Evolutionary conservation across 176 grass and related monocot species (phyloP).

Genomic region (Oryza glaberrima): DNA sequence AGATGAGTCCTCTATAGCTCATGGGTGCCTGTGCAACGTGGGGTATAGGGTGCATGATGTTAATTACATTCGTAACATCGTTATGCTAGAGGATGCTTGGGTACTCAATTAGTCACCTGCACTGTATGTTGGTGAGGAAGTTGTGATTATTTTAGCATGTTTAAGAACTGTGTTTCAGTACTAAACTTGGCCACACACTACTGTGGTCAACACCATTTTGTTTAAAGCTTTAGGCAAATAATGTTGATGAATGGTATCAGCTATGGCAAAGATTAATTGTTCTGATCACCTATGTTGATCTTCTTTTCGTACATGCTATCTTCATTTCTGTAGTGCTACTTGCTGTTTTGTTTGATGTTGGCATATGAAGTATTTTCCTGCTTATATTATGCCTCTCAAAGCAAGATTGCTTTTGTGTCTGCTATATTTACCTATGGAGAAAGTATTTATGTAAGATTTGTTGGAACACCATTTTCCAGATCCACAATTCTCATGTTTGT

Average conservation of each 20-base stretch:
- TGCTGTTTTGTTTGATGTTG: slow-evolving; percentile 8
- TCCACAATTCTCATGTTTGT: background rate
- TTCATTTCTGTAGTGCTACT: background rate
- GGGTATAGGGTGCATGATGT: background rate
- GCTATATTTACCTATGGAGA: background rate
- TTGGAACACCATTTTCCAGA: slow-evolving; percentile 16
- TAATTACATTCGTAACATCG: slow-evolving; percentile 6
- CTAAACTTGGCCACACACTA: no score
- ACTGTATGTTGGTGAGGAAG: background rate
- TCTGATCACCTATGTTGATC: background rate
- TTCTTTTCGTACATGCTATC: slow-evolving; percentile 7
- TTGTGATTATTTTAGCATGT: background rate
- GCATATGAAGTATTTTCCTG: background rate
- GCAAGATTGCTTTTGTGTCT: background rate
- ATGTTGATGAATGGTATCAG: background rate
- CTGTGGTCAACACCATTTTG: background rate
- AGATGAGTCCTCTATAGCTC: background rate
- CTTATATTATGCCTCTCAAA: background rate
- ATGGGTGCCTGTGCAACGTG: background rate
- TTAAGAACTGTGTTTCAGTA: background rate
- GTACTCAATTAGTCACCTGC: slow-evolving; percentile 1
- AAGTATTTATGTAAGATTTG: background rate
- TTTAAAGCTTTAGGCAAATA: background rate
- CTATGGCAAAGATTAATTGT: background rate
- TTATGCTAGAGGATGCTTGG: background rate